Conservation (phyloP, 257 asterid genomes). For the Craterostigma plantagineum region DNA sequence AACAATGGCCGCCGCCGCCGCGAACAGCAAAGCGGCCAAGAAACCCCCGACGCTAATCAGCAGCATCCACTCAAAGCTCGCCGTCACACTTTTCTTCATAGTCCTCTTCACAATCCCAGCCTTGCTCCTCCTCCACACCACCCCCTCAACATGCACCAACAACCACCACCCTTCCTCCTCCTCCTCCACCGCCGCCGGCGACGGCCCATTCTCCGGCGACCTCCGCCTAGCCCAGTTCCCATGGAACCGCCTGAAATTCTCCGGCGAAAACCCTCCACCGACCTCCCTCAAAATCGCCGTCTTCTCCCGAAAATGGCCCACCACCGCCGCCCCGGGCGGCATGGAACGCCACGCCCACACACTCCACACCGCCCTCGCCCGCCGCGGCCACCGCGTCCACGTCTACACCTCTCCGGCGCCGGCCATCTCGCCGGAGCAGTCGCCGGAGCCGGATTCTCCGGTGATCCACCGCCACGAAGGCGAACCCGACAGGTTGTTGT, state of each 20-base stretch:
- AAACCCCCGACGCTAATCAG: no score
- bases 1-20: no score
- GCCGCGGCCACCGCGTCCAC: constrained; percentile 62
- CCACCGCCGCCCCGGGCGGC: constrained; percentile 51
- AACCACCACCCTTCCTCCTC: constrained; percentile 10
- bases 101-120: constrained; percentile 13
- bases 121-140: constrained; percentile 61
- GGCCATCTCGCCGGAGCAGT: background rate
- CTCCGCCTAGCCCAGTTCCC: constrained; percentile 48
- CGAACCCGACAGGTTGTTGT: constrained; percentile 46
- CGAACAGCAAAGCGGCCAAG: no score
- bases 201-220: constrained; percentile 49
- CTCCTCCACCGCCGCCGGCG: no score
- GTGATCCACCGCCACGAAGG: constrained; percentile 64
- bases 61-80: no score
- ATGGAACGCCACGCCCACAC: constrained; percentile 95
- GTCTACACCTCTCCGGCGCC: constrained; percentile 83
- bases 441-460: constrained; percentile 14
- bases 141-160: constrained; percentile 16
- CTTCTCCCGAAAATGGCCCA: constrained; percentile 91
- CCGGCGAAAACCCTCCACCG: constrained; percentile 14
- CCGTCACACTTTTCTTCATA: no score
- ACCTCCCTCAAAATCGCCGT: constrained; percentile 46
- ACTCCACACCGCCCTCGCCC: constrained; percentile 53
- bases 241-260: constrained; percentile 48